Evolutionary conservation across 192 early-diverging fungal species (phyloP), one percentile per base, ranked within the genome.

Genomic region (Borealophlyctis nickersoniae): DNA sequence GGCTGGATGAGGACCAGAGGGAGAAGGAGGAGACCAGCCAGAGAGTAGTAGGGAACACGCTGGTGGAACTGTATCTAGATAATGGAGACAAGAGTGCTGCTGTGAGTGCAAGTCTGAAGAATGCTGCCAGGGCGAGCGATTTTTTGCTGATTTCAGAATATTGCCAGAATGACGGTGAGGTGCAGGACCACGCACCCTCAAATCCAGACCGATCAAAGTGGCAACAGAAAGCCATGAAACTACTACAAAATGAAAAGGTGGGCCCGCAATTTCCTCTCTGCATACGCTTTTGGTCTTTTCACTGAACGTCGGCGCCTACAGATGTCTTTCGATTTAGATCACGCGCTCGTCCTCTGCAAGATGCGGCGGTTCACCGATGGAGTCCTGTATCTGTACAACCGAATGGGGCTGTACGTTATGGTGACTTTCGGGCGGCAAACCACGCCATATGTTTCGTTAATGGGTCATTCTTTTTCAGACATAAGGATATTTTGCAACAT

Each of bases 321-420:
- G 76, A 72, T 74, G 3, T 50, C 70, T 14, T 92, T 95, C 63
- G 96, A 98, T 76, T 81, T 88, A 58, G 93, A 96, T 65, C 91
- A 95, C 23, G 94, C 94, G 0, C 77, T 96, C 52, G 88, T 98
- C 4, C 78, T 98, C 4, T 97, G 95, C 62, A 89, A 94, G 34
- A 80, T 88, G 50, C 87, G 89, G 48, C 71, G 85, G 0, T 98
- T 96, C 72, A 83, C 86, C 51, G 88, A 88, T 1, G 96, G 95
- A 0, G 86, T 90, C 24, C 82, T 95, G 26, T 93, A 88, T 68
- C 77, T 98, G 23, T 92, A 95, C 60, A 89, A 95, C 74, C 88
- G 89, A 23, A 87, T 89, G 69, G 78, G 77, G 3, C 86, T 93
- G 81, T 90, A 72, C 56, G 75, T 65, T 22, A 19, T 13, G 9